Base-by-base conservation (phyloP, 192 early-diverging fungal genomes). In the Coemansia sp. region DNA sequence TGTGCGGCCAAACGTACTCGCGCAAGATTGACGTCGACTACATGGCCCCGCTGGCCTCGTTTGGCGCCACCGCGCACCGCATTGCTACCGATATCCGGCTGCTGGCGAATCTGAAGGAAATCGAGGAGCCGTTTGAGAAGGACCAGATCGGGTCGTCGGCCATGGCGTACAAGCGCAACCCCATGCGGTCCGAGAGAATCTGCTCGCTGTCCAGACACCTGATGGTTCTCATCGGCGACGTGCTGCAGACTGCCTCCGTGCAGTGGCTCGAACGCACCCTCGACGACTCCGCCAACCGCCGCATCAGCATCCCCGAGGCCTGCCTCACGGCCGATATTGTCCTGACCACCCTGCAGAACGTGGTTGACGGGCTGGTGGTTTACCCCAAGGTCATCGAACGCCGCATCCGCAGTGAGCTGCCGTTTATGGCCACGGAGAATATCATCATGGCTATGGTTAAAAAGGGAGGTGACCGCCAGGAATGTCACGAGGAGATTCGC, bases 361-460 rank as follows among this genome's bases (percentile, higher is more conserved):
- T 98, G 52, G 94, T 89, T 33, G 91, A 95, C 59, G 96, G 96
- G 33, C 82, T 98, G 72, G 96, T 98, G 3, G 96, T 98, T 0
- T 98, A 98, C 72, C 94, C 94, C 48, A 84, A 92, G 73, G 92
- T 95, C 39, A 98, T 98, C 73, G 84, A 80, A 34, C 87, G 90
- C 38, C 86, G 93, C 30, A 97, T 98, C 75, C 57, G 73, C 54
- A 92, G 94, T 76, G 96, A 98, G 73, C 80, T 98, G 40, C 96
- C 96, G 46, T 98, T 98, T 76, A 98, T 97, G 96, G 96, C 96
- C n/a, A 98, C 96, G 19, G 96, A 98, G 75, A 98, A 98, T 80
- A 84, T 98, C 50, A 98, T 98, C 78, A 98, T 98, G 95, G 94
- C 91, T 34, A 93, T 96, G 87, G 94, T 97, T 40, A 93, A 93